These are phyloP conservation scores for Meira nashicola DNA, from an alignment of 1,284 basidiomycete genomes.

Conservation along the genomic window DNA sequence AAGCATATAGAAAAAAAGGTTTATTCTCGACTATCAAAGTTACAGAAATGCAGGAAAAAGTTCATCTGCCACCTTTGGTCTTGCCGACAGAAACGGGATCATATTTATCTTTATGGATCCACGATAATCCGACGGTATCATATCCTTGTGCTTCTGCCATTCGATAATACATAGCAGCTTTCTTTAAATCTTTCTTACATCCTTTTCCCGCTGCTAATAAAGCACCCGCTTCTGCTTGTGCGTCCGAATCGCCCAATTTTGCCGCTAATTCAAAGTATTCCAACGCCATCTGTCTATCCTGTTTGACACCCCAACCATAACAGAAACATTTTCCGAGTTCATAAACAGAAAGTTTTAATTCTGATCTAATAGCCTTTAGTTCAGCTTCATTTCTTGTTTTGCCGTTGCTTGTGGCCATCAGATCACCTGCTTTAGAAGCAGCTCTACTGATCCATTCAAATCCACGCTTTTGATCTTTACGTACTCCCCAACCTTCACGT, in stretches of 20 bases:
- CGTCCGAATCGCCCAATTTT: constrained; percentile 75
- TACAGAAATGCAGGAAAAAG: too few relatives aligned
- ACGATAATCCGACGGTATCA: constrained; percentile 43
- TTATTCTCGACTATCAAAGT: too few relatives aligned
- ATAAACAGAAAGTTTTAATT: constrained; percentile 80
- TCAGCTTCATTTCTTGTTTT: constrained; percentile 51
- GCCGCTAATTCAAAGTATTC: constrained; percentile 76
- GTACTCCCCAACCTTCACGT: constrained; percentile 80
- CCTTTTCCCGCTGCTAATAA: constrained; percentile 73
- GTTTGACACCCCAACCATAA: constrained; percentile 79
- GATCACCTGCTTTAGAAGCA: constrained; percentile 72
- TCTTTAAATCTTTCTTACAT: constrained; percentile 79
- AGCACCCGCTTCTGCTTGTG: constrained; percentile 72
- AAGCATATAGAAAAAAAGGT: background rate
- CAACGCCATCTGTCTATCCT: constrained; percentile 66
- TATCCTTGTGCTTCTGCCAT: constrained; percentile 58
- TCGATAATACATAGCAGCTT: constrained; percentile 82
- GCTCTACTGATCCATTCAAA: constrained; percentile 79
- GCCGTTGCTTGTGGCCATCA: constrained; percentile 61
- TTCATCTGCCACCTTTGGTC: background rate
- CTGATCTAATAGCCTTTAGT: constrained; percentile 59
- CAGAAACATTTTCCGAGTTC: constrained; percentile 89
- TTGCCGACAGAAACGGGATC: background rate
- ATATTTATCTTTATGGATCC: constrained; percentile 49
- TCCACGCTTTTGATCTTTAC: constrained; percentile 62